Evolutionary conservation across 257 asterid genomes (phyloP), one percentile per base, ranked within the genome.

Genomic region (Buddleja alternifolia): DNA sequence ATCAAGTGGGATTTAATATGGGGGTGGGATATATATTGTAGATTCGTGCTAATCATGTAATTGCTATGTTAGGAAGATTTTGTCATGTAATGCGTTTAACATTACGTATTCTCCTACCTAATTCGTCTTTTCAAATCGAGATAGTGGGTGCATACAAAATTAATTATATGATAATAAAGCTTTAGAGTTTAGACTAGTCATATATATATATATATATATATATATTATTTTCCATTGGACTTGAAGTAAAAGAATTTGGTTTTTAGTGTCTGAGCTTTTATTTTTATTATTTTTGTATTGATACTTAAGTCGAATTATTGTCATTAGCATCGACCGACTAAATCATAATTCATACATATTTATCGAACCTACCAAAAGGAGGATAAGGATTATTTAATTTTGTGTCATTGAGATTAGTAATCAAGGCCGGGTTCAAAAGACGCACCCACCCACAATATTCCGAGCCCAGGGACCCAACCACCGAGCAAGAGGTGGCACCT

Each of bases 401-500:
- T 14, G 34, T 69, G 58, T 17, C 56, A 21, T 29, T 24, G 66
- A 32, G 34, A 23, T 60, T 48, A 15, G 75, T 63, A 71, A 50
- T 24, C 37, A 60, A 2, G 46, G 75, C 41, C 41, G 12, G 57
- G 75, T 58, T 14, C 25, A 12, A 69, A 69, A 58, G 60, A 60
- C 25, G 29, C 36, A 34, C 46, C 60, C 32, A 68, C 63, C 70
- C 24, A 67, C 7, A 47, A 46, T 63, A 69, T 69, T 61, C 36
- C 15, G 39, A 51, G 63, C 55, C 69, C 42, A 70, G 69, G 76
- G 77, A 44, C 83, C 81, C 67, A 80, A 73, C 89, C 71, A 73
- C 80, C 84, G 34, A 60, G 67, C 83, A 72, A 67, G 83, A 53
- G 69, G 83, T 66, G 83, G 67, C 67, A 73, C 87, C 83, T 32